Percentiles rank a stretch among this genome's conserved stretches.
Conservation (phyloP, 768 basidiomycete species). For the Boletus rubropictus region DNA sequence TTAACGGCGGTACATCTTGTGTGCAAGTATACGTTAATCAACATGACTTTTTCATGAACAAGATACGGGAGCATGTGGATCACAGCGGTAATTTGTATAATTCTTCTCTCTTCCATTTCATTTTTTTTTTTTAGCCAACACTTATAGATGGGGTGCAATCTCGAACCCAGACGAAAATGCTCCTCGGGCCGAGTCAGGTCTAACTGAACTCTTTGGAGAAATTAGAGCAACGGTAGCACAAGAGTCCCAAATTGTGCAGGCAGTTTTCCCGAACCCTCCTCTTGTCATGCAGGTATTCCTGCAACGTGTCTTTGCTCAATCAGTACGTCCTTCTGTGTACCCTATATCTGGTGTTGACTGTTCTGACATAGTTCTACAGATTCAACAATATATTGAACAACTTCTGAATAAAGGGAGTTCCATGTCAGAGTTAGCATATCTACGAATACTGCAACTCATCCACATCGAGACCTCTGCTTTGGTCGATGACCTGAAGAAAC, state of each 20-base stretch:
- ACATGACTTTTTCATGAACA: constrained; percentile 98
- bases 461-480: constrained; percentile 72
- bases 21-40: constrained; percentile 99
- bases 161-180: constrained; percentile 74
- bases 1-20: constrained; percentile 95
- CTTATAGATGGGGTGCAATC: constrained; percentile 69
- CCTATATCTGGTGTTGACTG: background rate
- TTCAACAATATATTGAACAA: constrained; percentile 93
- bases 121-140: background rate
- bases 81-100: constrained; percentile 55
- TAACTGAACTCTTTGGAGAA: constrained; percentile 76
- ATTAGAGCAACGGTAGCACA: constrained; percentile 89
- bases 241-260: constrained; percentile 96
- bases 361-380: constrained; percentile 42
- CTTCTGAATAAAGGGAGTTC: constrained; percentile 69
- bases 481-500: constrained; percentile 87
- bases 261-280: constrained; percentile 94
- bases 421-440: constrained; percentile 83
- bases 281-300: constrained; percentile 98
- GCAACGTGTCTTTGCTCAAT: constrained; percentile 96
- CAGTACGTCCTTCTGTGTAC: constrained; percentile 48
- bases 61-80: constrained; percentile 61
- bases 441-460: constrained; percentile 84
- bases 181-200: constrained; percentile 74
- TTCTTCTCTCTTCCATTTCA: constrained; percentile 15